These are phyloP conservation scores for Aspergillus pseudoviridinutans DNA, from an alignment of 2,329 filamentous ascomycete species.

Conservation along the genomic window DNA sequence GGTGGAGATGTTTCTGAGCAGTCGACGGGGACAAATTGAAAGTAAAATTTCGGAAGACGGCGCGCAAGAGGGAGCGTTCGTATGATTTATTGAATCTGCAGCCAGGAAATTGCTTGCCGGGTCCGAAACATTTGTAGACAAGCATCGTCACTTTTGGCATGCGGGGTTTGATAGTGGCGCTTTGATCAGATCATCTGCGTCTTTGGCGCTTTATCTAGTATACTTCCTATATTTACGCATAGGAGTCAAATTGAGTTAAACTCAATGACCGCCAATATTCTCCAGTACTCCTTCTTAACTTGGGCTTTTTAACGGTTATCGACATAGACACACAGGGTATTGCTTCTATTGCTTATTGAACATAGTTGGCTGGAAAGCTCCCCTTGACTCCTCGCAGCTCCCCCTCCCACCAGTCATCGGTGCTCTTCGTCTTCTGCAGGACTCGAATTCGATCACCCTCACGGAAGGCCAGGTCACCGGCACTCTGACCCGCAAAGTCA, in stretches of 20 bases:
- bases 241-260: neutral
- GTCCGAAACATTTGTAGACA: neutral
- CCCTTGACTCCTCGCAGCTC: slow-evolving; percentile 66
- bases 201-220: neutral
- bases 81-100: slow-evolving; percentile 15
- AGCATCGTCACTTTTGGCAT: neutral
- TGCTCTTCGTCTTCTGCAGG: slow-evolving; percentile 71
- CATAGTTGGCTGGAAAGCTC: slow-evolving; percentile 82
- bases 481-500: slow-evolving; percentile 65
- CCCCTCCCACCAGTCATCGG: slow-evolving; percentile 85
- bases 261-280: neutral
- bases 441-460: slow-evolving; percentile 76
- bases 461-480: slow-evolving; percentile 68
- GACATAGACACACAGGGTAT: neutral
- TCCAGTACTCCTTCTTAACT: neutral
- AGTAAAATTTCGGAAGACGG: slow-evolving; percentile 14
- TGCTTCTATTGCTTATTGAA: slow-evolving; percentile 38
- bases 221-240: neutral
- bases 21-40: slow-evolving; percentile 25
- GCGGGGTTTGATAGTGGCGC: neutral
- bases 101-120: neutral
- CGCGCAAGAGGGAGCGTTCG: slow-evolving; percentile 20
- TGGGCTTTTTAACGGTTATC: neutral
- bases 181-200: neutral
- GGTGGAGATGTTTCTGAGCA: slow-evolving; percentile 36